A percentile compares a stretch with the other conserved stretches of the same genome.
Evolutionary conservation across 768 basidiomycete species (phyloP).

Genomic region (Gloeopeniophorella convolvens): DNA sequence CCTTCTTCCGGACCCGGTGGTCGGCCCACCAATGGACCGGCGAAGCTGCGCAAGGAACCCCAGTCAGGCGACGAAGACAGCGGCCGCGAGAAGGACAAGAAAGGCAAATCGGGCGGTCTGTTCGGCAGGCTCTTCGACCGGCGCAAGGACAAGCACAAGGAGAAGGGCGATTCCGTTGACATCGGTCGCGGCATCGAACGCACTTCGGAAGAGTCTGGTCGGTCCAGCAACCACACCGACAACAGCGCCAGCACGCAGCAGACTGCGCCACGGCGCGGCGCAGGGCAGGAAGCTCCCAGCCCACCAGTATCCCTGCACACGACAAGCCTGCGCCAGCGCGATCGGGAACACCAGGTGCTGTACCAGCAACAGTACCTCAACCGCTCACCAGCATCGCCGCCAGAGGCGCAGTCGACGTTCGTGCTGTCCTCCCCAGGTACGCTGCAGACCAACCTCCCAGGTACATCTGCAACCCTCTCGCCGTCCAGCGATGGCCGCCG

Average conservation of each 20-base stretch:
- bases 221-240: slow-evolving; percentile 37
- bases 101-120: slow-evolving; percentile 60
- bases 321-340: slow-evolving; percentile 71
- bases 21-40: slow-evolving; percentile 14
- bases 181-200: slow-evolving; percentile 29
- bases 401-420: slow-evolving; percentile 67
- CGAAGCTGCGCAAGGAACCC: slow-evolving; percentile 41
- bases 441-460: slow-evolving; percentile 41
- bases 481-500: slow-evolving; percentile 40
- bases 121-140: slow-evolving; percentile 71
- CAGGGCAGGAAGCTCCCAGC: slow-evolving; percentile 28
- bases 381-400: slow-evolving; percentile 72
- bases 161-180: slow-evolving; percentile 40
- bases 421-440: slow-evolving; percentile 72
- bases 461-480: slow-evolving; percentile 33
- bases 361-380: slow-evolving; percentile 84
- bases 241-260: slow-evolving; percentile 14
- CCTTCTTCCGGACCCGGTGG: neutral
- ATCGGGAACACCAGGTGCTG: slow-evolving; percentile 81
- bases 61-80: slow-evolving; percentile 36
- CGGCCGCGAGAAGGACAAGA: slow-evolving; percentile 48
- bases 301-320: slow-evolving; percentile 52
- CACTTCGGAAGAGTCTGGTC: slow-evolving; percentile 59
- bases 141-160: slow-evolving; percentile 71
- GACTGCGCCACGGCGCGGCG: slow-evolving; percentile 28